These are phyloP conservation scores for Botrytis aclada DNA, from an alignment of 2,329 filamentous ascomycete species.

Conservation along the genomic window DNA sequence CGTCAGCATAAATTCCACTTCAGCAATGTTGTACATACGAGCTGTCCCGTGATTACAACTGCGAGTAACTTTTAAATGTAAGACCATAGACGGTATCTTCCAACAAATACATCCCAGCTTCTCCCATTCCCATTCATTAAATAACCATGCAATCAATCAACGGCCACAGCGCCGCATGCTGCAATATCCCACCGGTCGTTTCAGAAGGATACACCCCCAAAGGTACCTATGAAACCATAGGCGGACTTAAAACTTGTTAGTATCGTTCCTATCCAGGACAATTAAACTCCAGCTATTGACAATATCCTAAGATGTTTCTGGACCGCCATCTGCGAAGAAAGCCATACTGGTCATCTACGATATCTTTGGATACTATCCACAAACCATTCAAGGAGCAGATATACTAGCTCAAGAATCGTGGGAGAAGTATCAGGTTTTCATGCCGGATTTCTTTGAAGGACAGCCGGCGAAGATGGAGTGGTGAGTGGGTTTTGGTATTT, in stretches of 20 bases:
- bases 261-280: not conserved
- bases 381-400: constrained; percentile 68
- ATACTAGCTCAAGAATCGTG: constrained; percentile 50
- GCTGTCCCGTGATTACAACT: not conserved
- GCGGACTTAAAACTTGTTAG: constrained; percentile 51
- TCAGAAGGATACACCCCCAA: constrained; percentile 51
- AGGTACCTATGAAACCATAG: constrained; percentile 55
- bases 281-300: not conserved
- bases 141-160: constrained; percentile 24
- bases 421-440: constrained; percentile 72
- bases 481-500: constrained; percentile 38
- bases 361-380: constrained; percentile 67
- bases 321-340: constrained; percentile 48
- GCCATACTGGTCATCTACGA: constrained; percentile 60
- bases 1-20: no score
- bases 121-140: no score
- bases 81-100: not conserved
- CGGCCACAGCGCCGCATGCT: constrained; percentile 54
- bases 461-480: constrained; percentile 44
- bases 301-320: constrained; percentile 41
- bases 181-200: constrained; percentile 56
- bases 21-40: no score
- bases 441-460: constrained; percentile 88
- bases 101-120: not conserved
- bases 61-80: not conserved